Base-by-base conservation (phyloP, 2,329 filamentous ascomycete genomes). In the Aphanocladium album region DNA sequence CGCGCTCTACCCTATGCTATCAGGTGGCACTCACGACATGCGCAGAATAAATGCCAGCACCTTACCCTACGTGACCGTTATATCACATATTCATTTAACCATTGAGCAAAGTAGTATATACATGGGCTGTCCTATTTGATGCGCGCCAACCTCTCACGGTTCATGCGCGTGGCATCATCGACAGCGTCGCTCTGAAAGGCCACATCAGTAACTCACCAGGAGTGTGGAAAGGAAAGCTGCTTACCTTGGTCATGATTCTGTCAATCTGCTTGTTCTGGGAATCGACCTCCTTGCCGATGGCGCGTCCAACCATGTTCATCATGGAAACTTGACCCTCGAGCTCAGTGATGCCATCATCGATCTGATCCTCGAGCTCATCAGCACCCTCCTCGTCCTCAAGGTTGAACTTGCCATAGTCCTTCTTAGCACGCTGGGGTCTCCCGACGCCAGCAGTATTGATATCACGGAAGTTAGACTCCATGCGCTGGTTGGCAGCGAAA, bases 81-180 rank as follows among this genome's bases (percentile, higher is more conserved):
- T 3, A 39, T 39, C 35, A 3, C 16, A 17, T 17, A 16, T 17
- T 8, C 30, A 39, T 39, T 39, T 14, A 9, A 23, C 5, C 23
- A 14, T 43, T 17, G 50, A 39, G 12, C 23, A n/a, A 19, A 37
- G 3, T 52, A 25, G 27, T 46, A 9, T 21, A 23, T 23, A 8
- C 21, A 25, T 46, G 21, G 19, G 6, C 7, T 16, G 5, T 2
- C 59, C 65, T 71, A 78, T 61, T 71, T 77, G 61, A 88, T 86
- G 54, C 87, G 82, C 68, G 89, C 85, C 72, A 92, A 72, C 67
- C 85, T 83, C 68, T 88, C 85, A 65, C 89, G 82, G 78, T 93
- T 93, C 83, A 91, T 86, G 62, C 86, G 85, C 68, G 93, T 90
- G 70, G 89, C 84, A 66, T 93, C 89, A 73, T 92, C 89, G 66